A percentile compares a stretch with the other conserved stretches of the same genome.
These are phyloP conservation scores for Cyclaneusma minus DNA, from an alignment of 2,329 filamentous ascomycete genomes.

Conservation along the genomic window DNA sequence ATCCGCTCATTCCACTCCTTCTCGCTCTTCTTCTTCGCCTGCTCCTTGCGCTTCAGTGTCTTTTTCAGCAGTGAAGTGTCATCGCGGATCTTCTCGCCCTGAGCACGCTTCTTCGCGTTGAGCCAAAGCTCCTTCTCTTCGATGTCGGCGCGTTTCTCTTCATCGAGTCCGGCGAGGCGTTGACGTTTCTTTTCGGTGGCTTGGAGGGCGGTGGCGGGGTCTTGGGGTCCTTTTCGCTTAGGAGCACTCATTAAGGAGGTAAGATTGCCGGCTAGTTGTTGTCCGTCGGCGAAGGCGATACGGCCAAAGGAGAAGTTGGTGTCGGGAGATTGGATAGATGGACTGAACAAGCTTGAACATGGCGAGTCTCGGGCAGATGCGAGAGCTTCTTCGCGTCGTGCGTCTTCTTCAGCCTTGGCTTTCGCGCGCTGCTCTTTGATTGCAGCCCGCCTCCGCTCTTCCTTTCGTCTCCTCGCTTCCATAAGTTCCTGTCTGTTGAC, in stretches of 20 bases:
- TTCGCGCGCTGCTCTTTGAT: slow-evolving; percentile 73
- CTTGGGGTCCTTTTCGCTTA: slow-evolving; percentile 70
- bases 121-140: slow-evolving; percentile 92
- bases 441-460: slow-evolving; percentile 70
- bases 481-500: slow-evolving; percentile 84
- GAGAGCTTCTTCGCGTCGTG: slow-evolving; percentile 45
- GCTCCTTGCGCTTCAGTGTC: slow-evolving; percentile 84
- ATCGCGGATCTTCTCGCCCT: slow-evolving; percentile 80
- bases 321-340: slow-evolving; percentile 33
- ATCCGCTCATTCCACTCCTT: slow-evolving; percentile 69
- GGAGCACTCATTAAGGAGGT: slow-evolving; percentile 44
- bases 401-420: slow-evolving; percentile 67
- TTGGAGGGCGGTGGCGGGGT: slow-evolving; percentile 73
- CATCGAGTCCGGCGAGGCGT: slow-evolving; percentile 59
- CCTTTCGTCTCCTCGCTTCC: slow-evolving; percentile 74
- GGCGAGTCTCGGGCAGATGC: slow-evolving; percentile 45
- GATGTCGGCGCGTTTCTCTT: slow-evolving; percentile 69
- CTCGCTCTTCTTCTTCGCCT: slow-evolving; percentile 78
- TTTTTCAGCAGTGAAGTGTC: slow-evolving; percentile 83
- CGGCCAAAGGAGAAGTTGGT: slow-evolving; percentile 80
- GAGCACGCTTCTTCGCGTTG: slow-evolving; percentile 72
- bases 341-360: slow-evolving; percentile 34
- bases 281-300: slow-evolving; percentile 79
- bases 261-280: slow-evolving; percentile 59
- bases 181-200: slow-evolving; percentile 77